phyloP scores from a whole-genome alignment of 495 filamentous ascomycete genomes.

The Penicillium silybi region DNA sequence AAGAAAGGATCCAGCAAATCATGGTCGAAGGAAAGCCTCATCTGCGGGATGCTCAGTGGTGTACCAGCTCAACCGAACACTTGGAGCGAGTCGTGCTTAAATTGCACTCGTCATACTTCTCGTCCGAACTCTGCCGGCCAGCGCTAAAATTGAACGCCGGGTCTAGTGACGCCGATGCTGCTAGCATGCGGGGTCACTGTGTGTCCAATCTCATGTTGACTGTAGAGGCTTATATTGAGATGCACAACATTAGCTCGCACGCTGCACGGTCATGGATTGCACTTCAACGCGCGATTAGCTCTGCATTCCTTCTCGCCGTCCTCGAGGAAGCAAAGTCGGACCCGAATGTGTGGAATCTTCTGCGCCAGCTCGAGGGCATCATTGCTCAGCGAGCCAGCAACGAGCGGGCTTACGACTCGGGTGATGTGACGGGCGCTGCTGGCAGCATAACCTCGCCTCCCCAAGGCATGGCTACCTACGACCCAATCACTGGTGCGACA shows the following conservation, averaged over 20 bases:
- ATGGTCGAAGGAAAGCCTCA: slow-evolving; percentile 50
- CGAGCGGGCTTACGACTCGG: slow-evolving; percentile 30
- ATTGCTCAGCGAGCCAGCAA: slow-evolving; percentile 41
- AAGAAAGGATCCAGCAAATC: slow-evolving; percentile 48
- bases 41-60: slow-evolving; percentile 47
- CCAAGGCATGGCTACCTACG: slow-evolving; percentile 21
- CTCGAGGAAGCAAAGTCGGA: slow-evolving; percentile 42
- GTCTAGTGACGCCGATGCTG: slow-evolving; percentile 31
- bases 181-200: slow-evolving; percentile 44
- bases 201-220: slow-evolving; percentile 39
- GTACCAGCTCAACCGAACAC: slow-evolving; percentile 45
- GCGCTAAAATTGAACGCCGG: slow-evolving; percentile 43
- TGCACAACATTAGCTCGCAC: slow-evolving; percentile 42
- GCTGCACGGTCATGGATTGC: slow-evolving; percentile 46
- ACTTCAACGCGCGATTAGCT: slow-evolving; percentile 46
- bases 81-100: slow-evolving; percentile 54
- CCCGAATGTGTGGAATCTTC: slow-evolving; percentile 34
- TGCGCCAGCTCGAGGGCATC: slow-evolving; percentile 40
- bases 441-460: slow-evolving; percentile 19
- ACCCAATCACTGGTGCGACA: slow-evolving; percentile 29
- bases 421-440: slow-evolving; percentile 7
- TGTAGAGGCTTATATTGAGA: slow-evolving; percentile 45
- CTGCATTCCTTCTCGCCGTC: slow-evolving; percentile 45
- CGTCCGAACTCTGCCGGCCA: slow-evolving; percentile 57
- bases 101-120: slow-evolving; percentile 55